Evolutionary conservation across 2,329 filamentous ascomycete genomes (phyloP).

Genomic region (Calonectria crousiana): DNA sequence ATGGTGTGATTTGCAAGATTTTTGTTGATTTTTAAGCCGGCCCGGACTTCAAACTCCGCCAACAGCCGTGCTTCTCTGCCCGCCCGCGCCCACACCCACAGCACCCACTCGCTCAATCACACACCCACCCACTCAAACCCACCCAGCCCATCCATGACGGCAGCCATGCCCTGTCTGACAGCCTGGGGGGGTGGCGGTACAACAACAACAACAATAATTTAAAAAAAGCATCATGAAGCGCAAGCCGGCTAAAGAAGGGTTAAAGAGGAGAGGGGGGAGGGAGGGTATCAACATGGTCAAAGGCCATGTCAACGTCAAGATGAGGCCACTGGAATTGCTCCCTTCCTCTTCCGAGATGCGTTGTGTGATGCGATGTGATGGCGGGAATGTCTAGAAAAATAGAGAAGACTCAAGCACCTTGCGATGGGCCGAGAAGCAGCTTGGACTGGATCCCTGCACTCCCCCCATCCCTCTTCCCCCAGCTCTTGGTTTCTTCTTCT

Average conservation of each 20-base stretch:
- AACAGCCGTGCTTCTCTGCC: background rate
- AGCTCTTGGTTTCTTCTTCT: background rate
- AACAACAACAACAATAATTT: background rate
- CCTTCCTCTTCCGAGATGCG: background rate
- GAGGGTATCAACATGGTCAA: background rate
- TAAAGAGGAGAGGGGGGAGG: background rate
- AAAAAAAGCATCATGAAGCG: background rate
- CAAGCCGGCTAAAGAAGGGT: background rate
- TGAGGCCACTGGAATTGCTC: background rate
- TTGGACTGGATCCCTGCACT: background rate
- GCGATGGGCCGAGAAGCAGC: background rate
- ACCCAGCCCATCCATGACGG: background rate
- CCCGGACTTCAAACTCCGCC: background rate
- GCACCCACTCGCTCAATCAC: background rate
- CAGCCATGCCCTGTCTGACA: background rate
- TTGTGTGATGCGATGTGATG: background rate
- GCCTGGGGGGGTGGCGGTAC: background rate
- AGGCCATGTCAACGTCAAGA: background rate
- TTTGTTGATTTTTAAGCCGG: conserved; percentile 5
- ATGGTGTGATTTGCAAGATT: conserved; percentile 1
- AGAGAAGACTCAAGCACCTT: background rate
- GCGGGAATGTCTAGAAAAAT: background rate
- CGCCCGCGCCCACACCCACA: background rate
- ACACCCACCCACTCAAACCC: background rate
- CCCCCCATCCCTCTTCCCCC: no score